Conservation (phyloP, 1,284 basidiomycete species). For the Schizophyllum amplum region DNA sequence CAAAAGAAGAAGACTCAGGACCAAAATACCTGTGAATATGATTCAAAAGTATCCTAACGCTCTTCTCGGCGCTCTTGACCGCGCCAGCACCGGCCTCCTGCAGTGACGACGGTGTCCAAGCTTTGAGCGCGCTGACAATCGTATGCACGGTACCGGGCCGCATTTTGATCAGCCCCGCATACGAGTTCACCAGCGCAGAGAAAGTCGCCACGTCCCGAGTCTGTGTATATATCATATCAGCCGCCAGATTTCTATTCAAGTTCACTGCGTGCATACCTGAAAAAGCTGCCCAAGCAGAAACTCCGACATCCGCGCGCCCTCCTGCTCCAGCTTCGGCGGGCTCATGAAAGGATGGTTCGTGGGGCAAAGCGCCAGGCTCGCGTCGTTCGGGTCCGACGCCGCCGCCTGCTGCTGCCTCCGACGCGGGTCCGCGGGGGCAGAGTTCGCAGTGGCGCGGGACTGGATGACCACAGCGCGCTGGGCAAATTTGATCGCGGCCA, state of each 20-base stretch:
- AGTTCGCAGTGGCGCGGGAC: constrained; percentile 54
- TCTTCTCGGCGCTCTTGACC: constrained; percentile 89
- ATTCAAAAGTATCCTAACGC: constrained; percentile 72
- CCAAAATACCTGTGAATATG: constrained; percentile 56
- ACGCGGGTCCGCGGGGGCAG: constrained; percentile 65
- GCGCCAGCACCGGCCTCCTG: constrained; percentile 42
- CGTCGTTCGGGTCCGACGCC: constrained; percentile 71
- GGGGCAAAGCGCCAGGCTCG: constrained; percentile 74
- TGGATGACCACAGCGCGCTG: constrained; percentile 90
- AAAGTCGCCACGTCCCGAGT: constrained; percentile 79
- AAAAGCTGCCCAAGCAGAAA: constrained; percentile 76
- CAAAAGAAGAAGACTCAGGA: constrained; percentile 14
- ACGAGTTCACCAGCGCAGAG: constrained; percentile 84
- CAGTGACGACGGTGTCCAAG: constrained; percentile 77
- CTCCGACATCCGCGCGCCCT: constrained; percentile 79
- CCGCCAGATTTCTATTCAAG: too few species aligned
- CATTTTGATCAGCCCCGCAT: constrained; percentile 70
- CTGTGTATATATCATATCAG: too few species aligned
- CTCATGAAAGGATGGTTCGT: constrained; percentile 83
- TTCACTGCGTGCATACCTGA: constrained; percentile 17
- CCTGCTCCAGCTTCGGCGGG: constrained; percentile 66
- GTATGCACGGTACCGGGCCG: constrained; percentile 75
- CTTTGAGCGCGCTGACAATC: constrained; percentile 71
- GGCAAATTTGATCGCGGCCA: constrained; percentile 87
- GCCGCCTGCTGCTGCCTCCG: constrained; percentile 22